Evolutionary conservation across 768 basidiomycete genomes (phyloP).

Genomic region (Leucocoprinus leucothites): DNA sequence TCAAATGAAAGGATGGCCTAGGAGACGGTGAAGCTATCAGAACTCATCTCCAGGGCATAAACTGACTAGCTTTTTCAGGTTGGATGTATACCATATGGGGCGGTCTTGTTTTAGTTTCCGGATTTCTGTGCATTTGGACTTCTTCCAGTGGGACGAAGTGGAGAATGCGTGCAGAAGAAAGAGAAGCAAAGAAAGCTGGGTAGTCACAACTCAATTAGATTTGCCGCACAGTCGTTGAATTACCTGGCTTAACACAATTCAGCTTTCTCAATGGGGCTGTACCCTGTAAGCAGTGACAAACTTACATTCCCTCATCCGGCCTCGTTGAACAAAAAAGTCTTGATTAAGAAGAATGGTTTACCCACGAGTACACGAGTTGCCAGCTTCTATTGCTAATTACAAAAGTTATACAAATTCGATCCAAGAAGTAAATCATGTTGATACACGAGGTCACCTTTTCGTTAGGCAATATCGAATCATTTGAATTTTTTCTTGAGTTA

Average conservation of each 20-base stretch:
- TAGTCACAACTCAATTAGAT: neutral
- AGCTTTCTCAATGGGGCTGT: too few species aligned
- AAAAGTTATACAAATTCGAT: too few species aligned
- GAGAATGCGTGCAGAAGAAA: slow-evolving; percentile 47
- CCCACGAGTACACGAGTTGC: neutral
- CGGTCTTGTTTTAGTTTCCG: slow-evolving; percentile 46
- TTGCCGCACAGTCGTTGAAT: too few species aligned
- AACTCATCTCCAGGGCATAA: neutral
- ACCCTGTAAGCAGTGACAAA: too few species aligned
- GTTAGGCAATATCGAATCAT: too few species aligned
- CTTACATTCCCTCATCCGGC: too few species aligned
- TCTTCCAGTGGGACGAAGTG: slow-evolving; percentile 56
- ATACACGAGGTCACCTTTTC: too few species aligned
- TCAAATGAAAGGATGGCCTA: slow-evolving; percentile 44
- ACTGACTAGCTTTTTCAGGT: slow-evolving; percentile 23
- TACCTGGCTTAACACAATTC: too few species aligned
- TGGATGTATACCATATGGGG: slow-evolving; percentile 70
- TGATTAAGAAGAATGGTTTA: too few species aligned
- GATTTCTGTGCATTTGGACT: slow-evolving; percentile 57
- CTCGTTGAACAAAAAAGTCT: too few species aligned
- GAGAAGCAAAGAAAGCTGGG: too few species aligned
- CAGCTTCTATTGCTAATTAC: neutral
- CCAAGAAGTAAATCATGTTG: neutral
- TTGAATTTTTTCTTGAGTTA: too few species aligned
- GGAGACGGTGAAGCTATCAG: slow-evolving; percentile 58